Conservation (phyloP, 306 rosid genomes). For the Dalbergia cochinchinensis region DNA sequence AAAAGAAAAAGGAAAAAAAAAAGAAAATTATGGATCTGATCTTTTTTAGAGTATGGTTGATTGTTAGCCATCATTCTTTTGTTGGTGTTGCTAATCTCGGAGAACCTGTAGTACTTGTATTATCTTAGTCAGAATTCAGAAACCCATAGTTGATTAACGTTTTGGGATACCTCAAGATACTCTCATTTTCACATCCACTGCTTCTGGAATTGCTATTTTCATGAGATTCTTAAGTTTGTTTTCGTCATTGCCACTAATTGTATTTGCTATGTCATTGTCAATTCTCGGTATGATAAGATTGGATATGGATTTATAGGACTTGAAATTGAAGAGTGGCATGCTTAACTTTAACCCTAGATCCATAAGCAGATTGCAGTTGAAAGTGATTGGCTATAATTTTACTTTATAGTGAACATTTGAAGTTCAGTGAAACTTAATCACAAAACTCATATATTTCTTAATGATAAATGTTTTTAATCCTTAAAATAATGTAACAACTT, state of each 20-base stretch:
- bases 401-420: constrained; percentile 21
- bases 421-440: constrained; percentile 18
- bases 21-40: constrained; percentile 1
- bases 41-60: constrained; percentile 10
- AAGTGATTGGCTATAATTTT: constrained; percentile 27
- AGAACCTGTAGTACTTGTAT: constrained; percentile 11
- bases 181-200: constrained; percentile 14
- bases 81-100: constrained; percentile 2
- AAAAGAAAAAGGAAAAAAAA: not conserved
- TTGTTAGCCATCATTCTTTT: constrained; percentile 7
- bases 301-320: constrained; percentile 18
- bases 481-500: not conserved
- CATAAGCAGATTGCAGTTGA: constrained; percentile 1
- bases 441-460: constrained; percentile 3
- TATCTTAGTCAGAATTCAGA: not conserved
- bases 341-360: constrained; percentile 13
- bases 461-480: constrained; percentile 3
- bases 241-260: constrained; percentile 7
- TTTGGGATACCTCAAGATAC: not conserved
- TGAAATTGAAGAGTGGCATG: constrained; percentile 9
- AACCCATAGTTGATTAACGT: not conserved
- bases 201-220: constrained; percentile 4
- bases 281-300: constrained; percentile 11
- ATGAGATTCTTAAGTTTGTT: constrained; percentile 9
- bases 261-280: constrained; percentile 25